These are phyloP conservation scores for Antrodiella citrinella DNA, from an alignment of 768 basidiomycete genomes.

Conservation along the genomic window DNA sequence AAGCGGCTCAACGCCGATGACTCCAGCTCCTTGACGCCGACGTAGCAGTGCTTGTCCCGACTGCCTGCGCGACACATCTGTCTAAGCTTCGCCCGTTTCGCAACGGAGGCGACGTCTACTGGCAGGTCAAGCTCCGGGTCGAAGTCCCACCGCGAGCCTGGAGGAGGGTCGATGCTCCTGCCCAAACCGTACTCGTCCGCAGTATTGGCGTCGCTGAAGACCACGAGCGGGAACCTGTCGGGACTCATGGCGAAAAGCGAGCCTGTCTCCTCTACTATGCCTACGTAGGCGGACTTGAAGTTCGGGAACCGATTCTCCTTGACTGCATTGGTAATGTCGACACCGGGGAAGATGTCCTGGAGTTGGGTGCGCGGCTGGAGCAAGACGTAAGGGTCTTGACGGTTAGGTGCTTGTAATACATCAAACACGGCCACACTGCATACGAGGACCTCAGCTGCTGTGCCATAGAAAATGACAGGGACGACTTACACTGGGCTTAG, in stretches of 20 bases:
- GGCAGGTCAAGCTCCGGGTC: conserved; percentile 26
- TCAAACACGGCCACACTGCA: conserved; percentile 79
- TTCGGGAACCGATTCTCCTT: conserved; percentile 39
- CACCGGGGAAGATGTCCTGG: conserved; percentile 57
- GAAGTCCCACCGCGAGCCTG: conserved; percentile 18
- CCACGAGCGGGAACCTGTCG: conserved; percentile 72
- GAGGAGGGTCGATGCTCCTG: conserved; percentile 27
- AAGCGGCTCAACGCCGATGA: conserved; percentile 40
- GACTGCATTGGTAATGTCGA: conserved; percentile 23
- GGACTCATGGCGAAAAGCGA: conserved; percentile 86
- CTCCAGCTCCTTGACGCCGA: conserved; percentile 52
- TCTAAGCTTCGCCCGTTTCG: conserved; percentile 34
- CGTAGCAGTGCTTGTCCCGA: conserved; percentile 49
- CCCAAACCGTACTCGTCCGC: conserved; percentile 7
- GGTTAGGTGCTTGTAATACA: conserved; percentile 42
- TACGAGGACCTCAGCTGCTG: neutral
- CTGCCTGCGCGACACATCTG: conserved; percentile 28
- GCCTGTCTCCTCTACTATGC: conserved; percentile 60
- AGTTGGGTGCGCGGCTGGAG: conserved; percentile 80
- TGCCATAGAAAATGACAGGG: neutral
- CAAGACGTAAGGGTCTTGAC: conserved; percentile 66
- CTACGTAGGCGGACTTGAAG: conserved; percentile 70
- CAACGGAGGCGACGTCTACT: conserved; percentile 36
- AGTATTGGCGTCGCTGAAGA: conserved; percentile 44
- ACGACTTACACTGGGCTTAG: conserved; percentile 56